Base-by-base conservation (phyloP, 2,329 filamentous ascomycete species). In the Thermoascus crustaceus region DNA sequence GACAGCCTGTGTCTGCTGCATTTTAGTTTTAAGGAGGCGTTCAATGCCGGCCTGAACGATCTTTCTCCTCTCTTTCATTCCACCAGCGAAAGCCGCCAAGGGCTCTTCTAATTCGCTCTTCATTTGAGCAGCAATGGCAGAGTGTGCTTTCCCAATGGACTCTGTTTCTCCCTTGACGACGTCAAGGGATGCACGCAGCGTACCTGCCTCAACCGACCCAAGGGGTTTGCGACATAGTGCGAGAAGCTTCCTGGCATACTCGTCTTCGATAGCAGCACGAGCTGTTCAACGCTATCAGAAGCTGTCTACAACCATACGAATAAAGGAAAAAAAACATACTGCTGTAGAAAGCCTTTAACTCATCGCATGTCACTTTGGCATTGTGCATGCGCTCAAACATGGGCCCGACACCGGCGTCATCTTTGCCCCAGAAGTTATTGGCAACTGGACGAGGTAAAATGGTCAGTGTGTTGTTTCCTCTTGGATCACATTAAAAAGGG, bases 391-490 rank as follows among this genome's bases (percentile, higher is more conserved):
- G 89, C 60, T 89, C 85, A 19, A 98, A 74, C 54, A 98, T 76
- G 39, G 91, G 93, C 30, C 74, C 73, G 54, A 98, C 88, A 58
- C 91, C 93, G 34, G 89, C 91, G 71, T 98, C 91, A 61, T 96
- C 89, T 71, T 94, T 96, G 45, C 91, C 91, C 91, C 91, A 98
- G 64, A 98, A 98, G 61, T 98, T 98, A 69, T 98, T 98, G 54
- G 91, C 89, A 68, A 98, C 61, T 88, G 88, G 47, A 38, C n/a
- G 27, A 48, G n/a, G n/a, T n/a, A 68, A 39, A 66, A 63, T 46
- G 56, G 49, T 44, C 44, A 19, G 21, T 24, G n/a, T 22, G 17
- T 20, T 20, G 16, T 6, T 7, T 18, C 17, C 6, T 17, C 20
- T n/a, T 22, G 6, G 14, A 32, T 34, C 13, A n/a, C n/a, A 10